Conservation (phyloP, 2,329 filamentous ascomycete genomes). For the Lizonia empirigonia region DNA sequence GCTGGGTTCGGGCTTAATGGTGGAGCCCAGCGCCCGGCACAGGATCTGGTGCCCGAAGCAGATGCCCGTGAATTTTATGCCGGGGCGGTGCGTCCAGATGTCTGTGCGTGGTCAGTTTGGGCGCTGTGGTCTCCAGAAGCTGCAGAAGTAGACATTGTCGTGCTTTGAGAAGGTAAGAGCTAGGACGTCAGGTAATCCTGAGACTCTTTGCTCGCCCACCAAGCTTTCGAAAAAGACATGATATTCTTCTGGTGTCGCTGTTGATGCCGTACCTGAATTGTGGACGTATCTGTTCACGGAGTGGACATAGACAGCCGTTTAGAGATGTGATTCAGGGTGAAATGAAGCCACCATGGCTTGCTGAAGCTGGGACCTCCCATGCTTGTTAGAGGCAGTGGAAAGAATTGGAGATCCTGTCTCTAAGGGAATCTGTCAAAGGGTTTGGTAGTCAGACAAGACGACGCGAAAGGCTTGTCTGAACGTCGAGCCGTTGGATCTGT, state of each 20-base stretch:
- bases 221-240: no score
- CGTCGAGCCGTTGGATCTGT: background rate
- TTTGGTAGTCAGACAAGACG: background rate
- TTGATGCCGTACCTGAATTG: no score
- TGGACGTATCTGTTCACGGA: no score
- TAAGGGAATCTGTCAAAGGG: background rate
- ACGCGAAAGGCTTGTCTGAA: constrained; percentile 3
- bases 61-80: constrained; percentile 57
- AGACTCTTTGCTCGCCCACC: no score
- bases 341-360: no score
- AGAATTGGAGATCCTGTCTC: no score
- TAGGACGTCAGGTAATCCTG: constrained; percentile 6
- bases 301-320: no score
- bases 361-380: no score
- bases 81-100: constrained; percentile 58
- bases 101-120: constrained; percentile 39
- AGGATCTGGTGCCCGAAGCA: constrained; percentile 58
- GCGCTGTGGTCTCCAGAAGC: background rate
- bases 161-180: background rate
- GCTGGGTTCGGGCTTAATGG: constrained; percentile 45
- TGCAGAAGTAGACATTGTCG: background rate
- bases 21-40: constrained; percentile 51
- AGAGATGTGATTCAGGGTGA: no score
- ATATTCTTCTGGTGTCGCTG: no score
- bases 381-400: background rate